Evolutionary conservation across 352 stramenopile genomes (phyloP).

Genomic region (Phytophthora quininea): DNA sequence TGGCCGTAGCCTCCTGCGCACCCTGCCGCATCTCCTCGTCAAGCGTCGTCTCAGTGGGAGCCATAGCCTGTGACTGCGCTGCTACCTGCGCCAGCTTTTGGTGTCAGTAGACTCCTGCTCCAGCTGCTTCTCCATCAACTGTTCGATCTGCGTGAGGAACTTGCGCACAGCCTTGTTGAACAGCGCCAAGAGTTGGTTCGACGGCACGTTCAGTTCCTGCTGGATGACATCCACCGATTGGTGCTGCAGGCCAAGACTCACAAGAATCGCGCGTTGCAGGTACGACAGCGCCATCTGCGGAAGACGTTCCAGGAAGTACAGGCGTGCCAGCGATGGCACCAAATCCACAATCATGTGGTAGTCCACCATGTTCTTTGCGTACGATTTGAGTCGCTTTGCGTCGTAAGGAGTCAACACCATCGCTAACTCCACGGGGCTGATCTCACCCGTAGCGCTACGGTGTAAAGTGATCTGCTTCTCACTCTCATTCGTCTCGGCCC

Average conservation of each 20-base stretch:
- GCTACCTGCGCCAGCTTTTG: conserved; percentile 66
- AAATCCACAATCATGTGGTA: conserved; percentile 99
- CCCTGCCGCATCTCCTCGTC: conserved; percentile 78
- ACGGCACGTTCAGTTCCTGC: conserved; percentile 93
- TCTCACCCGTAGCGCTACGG: conserved; percentile 77
- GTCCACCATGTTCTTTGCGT: conserved; percentile 98
- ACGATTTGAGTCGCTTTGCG: conserved; percentile 97
- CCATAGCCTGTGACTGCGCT: conserved; percentile 75
- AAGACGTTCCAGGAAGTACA: conserved; percentile 97
- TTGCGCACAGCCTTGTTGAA: conserved; percentile 98
- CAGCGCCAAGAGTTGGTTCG: conserved; percentile 96
- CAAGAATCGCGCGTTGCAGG: conserved; percentile 95
- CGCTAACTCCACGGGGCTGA: conserved; percentile 86
- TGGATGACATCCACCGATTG: conserved; percentile 95
- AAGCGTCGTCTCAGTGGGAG: conserved; percentile 83
- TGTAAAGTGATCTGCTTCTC: conserved; percentile 43
- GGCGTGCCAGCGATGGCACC: conserved; percentile 91
- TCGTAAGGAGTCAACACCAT: conserved; percentile 97
- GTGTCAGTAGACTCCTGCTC: conserved; percentile 70
- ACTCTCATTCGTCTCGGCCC: conserved; percentile 12
- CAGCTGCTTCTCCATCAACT: conserved; percentile 83
- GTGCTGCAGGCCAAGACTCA: conserved; percentile 94
- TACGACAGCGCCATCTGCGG: conserved; percentile 94
- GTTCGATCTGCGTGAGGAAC: conserved; percentile 83
- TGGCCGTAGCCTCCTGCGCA: conserved; percentile 78